Evolutionary conservation across 805 yeast genomes (phyloP).

Genomic region (Saccharomyces cerevisiae): DNA sequence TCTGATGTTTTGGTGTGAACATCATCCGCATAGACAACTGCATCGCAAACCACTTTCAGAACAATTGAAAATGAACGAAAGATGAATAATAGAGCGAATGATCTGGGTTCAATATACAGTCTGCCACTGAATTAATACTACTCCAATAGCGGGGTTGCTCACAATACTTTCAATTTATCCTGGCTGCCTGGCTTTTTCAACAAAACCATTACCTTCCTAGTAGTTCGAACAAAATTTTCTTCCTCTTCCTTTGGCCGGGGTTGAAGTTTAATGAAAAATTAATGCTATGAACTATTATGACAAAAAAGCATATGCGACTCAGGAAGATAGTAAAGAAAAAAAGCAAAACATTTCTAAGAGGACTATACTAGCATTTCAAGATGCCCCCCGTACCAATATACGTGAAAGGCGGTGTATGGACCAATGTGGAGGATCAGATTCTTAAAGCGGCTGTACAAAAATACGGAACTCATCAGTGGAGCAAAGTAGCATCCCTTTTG

Average conservation of each 20-base stretch:
- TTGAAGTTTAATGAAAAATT: not conserved
- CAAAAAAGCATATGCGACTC: not conserved
- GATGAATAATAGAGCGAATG: not conserved
- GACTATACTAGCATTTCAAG: not conserved
- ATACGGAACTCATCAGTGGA: conserved; percentile 93
- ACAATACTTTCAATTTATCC: not conserved
- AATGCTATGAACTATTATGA: not conserved
- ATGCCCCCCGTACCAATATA: conserved; percentile 50
- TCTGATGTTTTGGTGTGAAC: conserved; percentile 78
- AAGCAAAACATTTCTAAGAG: not conserved
- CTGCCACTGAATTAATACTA: not conserved
- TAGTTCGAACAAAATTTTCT: not conserved
- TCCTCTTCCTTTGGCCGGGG: not conserved
- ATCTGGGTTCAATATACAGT: not conserved
- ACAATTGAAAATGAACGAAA: not conserved
- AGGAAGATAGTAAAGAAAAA: not conserved
- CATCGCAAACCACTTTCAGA: not conserved
- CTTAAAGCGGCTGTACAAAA: conserved; percentile 85
- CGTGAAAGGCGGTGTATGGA: conserved; percentile 87
- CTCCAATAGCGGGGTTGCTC: not conserved
- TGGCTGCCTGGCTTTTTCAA: not conserved
- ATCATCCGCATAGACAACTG: conserved; percentile 15
- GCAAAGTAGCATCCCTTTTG: conserved; percentile 78
- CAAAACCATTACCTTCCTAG: not conserved
- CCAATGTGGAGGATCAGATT: conserved; percentile 76